Evolutionary conservation across 306 rosid genomes (phyloP).

Genomic region (Vicia faba): DNA sequence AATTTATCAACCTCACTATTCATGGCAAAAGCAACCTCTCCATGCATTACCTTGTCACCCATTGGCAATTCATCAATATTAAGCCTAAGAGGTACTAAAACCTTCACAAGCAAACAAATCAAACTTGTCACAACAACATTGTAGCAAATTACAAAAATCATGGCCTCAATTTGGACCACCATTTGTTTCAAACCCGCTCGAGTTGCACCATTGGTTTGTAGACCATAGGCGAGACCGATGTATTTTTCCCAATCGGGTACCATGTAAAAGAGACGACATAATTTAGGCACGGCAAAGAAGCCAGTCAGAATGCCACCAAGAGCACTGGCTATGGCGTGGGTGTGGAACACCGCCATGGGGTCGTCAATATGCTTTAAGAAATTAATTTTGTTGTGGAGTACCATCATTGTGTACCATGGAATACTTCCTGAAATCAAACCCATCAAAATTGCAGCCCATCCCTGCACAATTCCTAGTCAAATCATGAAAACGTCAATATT

Average conservation of each 20-base stretch:
- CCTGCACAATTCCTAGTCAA: slow-evolving; percentile 53
- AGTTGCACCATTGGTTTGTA: slow-evolving; percentile 41
- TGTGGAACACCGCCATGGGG: slow-evolving; percentile 56
- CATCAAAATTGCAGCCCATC: slow-evolving; percentile 65
- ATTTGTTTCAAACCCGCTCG: slow-evolving; percentile 48
- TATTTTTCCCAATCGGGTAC: slow-evolving; percentile 60
- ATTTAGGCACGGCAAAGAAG: slow-evolving; percentile 53
- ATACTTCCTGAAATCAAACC: slow-evolving; percentile 51
- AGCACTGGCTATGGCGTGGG: slow-evolving; percentile 54
- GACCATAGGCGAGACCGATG: slow-evolving; percentile 52
- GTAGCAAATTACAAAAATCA: slow-evolving; percentile 41
- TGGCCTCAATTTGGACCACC: slow-evolving; percentile 47
- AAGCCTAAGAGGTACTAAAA: slow-evolving; percentile 46
- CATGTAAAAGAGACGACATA: slow-evolving; percentile 52
- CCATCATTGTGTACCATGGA: slow-evolving; percentile 61
- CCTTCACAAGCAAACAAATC: slow-evolving; percentile 47
- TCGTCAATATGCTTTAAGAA: slow-evolving; percentile 45
- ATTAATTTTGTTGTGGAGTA: slow-evolving; percentile 46
- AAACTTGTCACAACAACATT: slow-evolving; percentile 44
- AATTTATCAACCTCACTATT: slow-evolving; percentile 16
- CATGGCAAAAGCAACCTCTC: slow-evolving; percentile 54
- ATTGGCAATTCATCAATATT: slow-evolving; percentile 28
- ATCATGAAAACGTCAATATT: not conserved
- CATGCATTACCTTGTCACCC: slow-evolving; percentile 53
- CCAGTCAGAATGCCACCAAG: slow-evolving; percentile 55